Evolutionary conservation across 805 yeast genomes (phyloP).

Genomic region (Millerozyma miso): DNA sequence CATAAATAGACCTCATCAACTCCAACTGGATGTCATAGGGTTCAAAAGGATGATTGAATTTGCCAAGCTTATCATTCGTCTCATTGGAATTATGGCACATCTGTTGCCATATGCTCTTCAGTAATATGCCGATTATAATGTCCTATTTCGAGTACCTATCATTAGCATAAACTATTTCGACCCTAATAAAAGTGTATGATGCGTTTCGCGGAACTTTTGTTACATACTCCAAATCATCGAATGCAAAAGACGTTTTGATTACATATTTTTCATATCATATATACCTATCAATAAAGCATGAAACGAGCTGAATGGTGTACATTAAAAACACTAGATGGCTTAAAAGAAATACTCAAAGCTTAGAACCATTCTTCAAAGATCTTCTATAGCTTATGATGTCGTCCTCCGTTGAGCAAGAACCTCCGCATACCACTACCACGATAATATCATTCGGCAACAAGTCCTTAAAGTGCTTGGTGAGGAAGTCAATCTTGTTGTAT

Average conservation of each 20-base stretch:
- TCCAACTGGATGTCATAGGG: constrained; percentile 79
- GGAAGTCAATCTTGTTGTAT: constrained; percentile 30
- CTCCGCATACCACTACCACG: constrained; percentile 58
- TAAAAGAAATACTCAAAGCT: constrained; percentile 1
- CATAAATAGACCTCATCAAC: constrained; percentile 73
- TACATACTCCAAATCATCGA: no score
- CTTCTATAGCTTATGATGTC: constrained; percentile 10
- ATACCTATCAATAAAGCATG: no score
- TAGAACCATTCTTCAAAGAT: constrained; percentile 5
- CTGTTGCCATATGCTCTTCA: no score
- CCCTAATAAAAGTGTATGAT: no score
- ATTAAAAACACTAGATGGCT: no score
- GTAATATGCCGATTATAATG: no score
- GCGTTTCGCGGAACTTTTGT: no score
- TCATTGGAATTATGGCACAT: neutral
- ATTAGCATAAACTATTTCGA: no score
- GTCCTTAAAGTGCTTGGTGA: constrained; percentile 20
- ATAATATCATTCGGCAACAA: constrained; percentile 40
- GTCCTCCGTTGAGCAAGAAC: constrained; percentile 15
- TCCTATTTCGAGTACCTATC: no score
- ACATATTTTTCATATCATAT: no score
- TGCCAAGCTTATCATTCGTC: constrained; percentile 1
- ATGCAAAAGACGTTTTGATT: no score
- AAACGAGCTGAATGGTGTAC: no score
- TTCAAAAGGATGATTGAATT: constrained; percentile 68